These are phyloP conservation scores for Hamigera avellanea DNA, from an alignment of 495 filamentous ascomycete genomes.

Conservation along the genomic window DNA sequence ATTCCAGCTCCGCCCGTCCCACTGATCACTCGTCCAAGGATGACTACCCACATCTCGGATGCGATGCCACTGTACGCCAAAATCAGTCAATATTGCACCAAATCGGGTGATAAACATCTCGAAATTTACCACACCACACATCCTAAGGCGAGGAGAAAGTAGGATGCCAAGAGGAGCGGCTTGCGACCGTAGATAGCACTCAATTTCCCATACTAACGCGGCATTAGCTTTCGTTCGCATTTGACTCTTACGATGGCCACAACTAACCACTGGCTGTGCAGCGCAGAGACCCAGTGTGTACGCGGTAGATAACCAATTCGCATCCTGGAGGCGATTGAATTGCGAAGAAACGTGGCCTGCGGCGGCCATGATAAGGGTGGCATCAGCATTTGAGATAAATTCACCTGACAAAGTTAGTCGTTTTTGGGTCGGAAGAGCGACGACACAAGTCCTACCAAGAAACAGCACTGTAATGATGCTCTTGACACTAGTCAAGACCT, in stretches of 20 bases:
- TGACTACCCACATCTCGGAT: constrained; percentile 37
- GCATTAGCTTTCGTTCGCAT: not conserved
- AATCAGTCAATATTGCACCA: not conserved
- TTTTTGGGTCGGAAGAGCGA: not conserved
- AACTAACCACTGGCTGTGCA: constrained; percentile 41
- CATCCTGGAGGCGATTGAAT: constrained; percentile 46
- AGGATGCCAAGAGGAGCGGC: constrained; percentile 24
- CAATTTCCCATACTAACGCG: constrained; percentile 29
- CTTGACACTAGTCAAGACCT: constrained; percentile 11
- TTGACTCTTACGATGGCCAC: not conserved
- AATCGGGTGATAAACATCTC: too few species aligned
- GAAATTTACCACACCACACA: constrained; percentile 24
- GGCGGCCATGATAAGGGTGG: constrained; percentile 50
- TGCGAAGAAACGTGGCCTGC: constrained; percentile 54
- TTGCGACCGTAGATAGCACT: constrained; percentile 38
- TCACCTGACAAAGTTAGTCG: constrained; percentile 38
- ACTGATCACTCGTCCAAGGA: constrained; percentile 45
- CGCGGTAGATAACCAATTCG: constrained; percentile 56
- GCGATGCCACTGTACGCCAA: constrained; percentile 35
- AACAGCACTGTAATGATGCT: constrained; percentile 26
- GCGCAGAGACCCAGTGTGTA: constrained; percentile 49
- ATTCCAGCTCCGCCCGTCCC: constrained; percentile 50
- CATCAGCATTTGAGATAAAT: constrained; percentile 52
- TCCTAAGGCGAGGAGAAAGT: constrained; percentile 31
- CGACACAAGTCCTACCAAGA: constrained; percentile 21